Conservation (phyloP, 441 rosid genomes). For the Raphanus hybrid region DNA sequence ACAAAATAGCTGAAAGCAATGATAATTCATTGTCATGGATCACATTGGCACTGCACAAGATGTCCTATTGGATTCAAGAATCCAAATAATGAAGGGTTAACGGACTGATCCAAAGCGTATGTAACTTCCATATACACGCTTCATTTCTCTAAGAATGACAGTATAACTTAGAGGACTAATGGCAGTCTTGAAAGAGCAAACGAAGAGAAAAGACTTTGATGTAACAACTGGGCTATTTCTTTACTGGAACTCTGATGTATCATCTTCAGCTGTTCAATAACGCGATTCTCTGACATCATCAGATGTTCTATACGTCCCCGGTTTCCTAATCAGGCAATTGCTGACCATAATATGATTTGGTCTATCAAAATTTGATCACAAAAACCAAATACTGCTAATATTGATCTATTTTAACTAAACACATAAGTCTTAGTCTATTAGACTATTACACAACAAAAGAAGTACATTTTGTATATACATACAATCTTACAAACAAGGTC, state of each 20-base stretch:
- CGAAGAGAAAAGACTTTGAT: constrained; percentile 2
- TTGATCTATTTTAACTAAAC: too few relatives aligned
- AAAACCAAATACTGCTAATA: too few relatives aligned
- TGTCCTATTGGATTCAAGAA: constrained; percentile 25
- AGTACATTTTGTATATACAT: too few relatives aligned
- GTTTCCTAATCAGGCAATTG: too few relatives aligned
- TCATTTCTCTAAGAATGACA: constrained; percentile 22
- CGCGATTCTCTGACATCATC: background rate
- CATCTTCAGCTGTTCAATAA: too few relatives aligned
- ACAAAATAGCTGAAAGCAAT: background rate
- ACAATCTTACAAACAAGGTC: too few relatives aligned
- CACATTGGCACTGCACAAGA: constrained; percentile 18
- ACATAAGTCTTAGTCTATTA: too few relatives aligned
- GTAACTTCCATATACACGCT: constrained; percentile 9
- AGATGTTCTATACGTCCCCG: too few relatives aligned
- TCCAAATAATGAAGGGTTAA: constrained; percentile 10
- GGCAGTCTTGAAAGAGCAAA: constrained; percentile 19
- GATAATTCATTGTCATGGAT: background rate
- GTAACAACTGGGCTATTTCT: background rate
- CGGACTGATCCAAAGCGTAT: constrained; percentile 12
- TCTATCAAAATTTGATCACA: too few relatives aligned
- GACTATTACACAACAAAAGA: too few relatives aligned
- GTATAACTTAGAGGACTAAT: constrained; percentile 1
- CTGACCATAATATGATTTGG: too few relatives aligned
- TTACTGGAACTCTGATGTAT: too few relatives aligned